phyloP scores from a whole-genome alignment of 2,329 filamentous ascomycete genomes.

The Colletotrichum horii region DNA sequence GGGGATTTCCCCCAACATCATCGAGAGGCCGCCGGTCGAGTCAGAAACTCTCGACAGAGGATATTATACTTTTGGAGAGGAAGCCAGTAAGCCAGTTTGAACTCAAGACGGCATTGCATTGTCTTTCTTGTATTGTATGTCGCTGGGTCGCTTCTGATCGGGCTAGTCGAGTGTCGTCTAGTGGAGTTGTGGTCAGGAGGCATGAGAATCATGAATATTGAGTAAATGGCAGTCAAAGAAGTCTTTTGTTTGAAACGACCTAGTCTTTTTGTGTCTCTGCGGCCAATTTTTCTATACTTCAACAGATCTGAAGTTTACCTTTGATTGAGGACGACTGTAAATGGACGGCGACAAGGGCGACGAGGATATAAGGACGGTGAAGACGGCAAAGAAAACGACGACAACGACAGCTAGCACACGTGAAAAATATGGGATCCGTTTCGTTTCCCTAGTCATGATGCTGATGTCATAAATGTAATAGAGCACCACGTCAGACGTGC shows the following conservation, averaged over 20 bases:
- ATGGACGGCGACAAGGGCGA: neutral
- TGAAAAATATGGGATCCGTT: rapidly evolving
- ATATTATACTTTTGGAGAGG: neutral
- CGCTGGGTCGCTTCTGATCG: neutral
- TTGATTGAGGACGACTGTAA: rapidly evolving
- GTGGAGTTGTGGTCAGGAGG: neutral
- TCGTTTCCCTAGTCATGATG: neutral
- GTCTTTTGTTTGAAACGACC: neutral
- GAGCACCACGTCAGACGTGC: neutral
- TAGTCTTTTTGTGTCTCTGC: neutral
- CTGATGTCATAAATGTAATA: neutral
- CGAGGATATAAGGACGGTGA: too few species aligned
- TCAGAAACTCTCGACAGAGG: neutral
- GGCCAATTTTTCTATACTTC: neutral
- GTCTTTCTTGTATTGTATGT: too few species aligned
- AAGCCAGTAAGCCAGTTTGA: neutral
- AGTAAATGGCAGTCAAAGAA: neutral
- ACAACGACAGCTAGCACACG: too few species aligned
- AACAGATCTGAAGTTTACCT: neutral
- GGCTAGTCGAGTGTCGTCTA: neutral
- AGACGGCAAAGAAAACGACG: too few species aligned
- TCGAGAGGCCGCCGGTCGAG: neutral
- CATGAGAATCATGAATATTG: neutral
- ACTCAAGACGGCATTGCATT: neutral
- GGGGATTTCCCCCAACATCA: neutral